Conservation (phyloP, 2,329 filamentous ascomycete genomes). For the Aspergillus felis region DNA sequence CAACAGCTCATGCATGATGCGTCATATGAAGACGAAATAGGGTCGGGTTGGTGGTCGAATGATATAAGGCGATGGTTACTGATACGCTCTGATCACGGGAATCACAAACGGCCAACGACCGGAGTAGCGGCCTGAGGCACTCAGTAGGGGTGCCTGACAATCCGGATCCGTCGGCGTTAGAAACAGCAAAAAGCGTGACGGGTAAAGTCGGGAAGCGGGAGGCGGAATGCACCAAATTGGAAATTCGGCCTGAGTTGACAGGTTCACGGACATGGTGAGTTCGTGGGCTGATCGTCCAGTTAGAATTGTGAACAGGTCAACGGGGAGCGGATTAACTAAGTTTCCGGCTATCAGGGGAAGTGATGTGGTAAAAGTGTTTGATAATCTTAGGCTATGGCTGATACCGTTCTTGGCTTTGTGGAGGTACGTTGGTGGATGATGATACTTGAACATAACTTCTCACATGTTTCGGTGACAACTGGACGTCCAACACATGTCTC, state of each 20-base stretch:
- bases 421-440: not conserved
- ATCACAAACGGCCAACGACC: not conserved
- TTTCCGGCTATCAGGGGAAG: not conserved
- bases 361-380: not conserved
- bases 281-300: not conserved
- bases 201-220: not conserved
- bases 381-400: not conserved
- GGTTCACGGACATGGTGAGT: not conserved
- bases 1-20: slow-evolving; percentile 63
- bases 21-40: slow-evolving; percentile 34
- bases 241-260: not conserved
- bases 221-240: not conserved
- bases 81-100: not conserved
- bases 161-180: not conserved
- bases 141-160: no score
- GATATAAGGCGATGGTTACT: not conserved
- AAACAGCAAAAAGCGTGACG: not conserved
- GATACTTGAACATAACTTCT: not conserved
- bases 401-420: not conserved
- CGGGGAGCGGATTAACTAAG: not conserved
- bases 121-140: not conserved
- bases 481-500: not conserved
- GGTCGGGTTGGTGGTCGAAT: slow-evolving; percentile 3
- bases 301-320: no score
- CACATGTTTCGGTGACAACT: not conserved